Percentiles rank a stretch among this genome's conserved stretches.
These are phyloP conservation scores for Nakazawaea wickerhamii DNA, from an alignment of 805 yeast genomes.

Conservation along the genomic window DNA sequence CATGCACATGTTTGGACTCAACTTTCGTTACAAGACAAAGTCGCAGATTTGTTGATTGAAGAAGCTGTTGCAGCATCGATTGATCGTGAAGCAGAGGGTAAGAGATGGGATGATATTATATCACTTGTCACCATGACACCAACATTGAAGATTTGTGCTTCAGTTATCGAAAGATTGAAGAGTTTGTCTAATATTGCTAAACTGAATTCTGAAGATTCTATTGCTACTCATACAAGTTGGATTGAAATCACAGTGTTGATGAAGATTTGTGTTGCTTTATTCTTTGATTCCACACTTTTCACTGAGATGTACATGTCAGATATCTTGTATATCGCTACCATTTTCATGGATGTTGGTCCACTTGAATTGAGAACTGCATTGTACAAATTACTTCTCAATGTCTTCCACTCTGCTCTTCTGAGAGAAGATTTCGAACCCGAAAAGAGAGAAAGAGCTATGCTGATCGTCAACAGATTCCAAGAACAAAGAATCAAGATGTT, in stretches of 20 bases:
- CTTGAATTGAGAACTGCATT: conserved; percentile 55
- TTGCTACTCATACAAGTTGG: conserved; percentile 53
- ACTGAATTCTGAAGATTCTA: conserved; percentile 32
- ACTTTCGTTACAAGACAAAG: conserved; percentile 53
- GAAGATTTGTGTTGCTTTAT: conserved; percentile 54
- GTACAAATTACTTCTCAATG: conserved; percentile 57
- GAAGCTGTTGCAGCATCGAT: conserved; percentile 71
- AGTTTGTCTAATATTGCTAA: conserved; percentile 45
- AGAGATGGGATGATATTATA: conserved; percentile 58
- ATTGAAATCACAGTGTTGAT: conserved; percentile 67
- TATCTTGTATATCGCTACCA: conserved; percentile 58
- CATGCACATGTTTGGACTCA: conserved; percentile 63
- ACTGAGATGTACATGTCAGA: conserved; percentile 69
- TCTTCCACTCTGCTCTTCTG: conserved; percentile 62
- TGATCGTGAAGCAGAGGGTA: conserved; percentile 72
- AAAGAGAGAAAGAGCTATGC: conserved; percentile 36
- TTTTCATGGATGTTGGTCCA: conserved; percentile 48
- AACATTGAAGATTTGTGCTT: conserved; percentile 66
- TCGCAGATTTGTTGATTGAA: conserved; percentile 56
- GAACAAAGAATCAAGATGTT: conserved; percentile 65
- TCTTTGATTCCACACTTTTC: conserved; percentile 62
- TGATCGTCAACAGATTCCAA: conserved; percentile 40
- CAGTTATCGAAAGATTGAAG: conserved; percentile 52
- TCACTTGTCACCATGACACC: conserved; percentile 62
- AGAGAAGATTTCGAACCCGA: conserved; percentile 44